Percentiles rank a stretch among this genome's conserved stretches.
Evolutionary conservation across 2,329 filamentous ascomycete genomes (phyloP).

Genomic region (Geosmithia putterillii): DNA sequence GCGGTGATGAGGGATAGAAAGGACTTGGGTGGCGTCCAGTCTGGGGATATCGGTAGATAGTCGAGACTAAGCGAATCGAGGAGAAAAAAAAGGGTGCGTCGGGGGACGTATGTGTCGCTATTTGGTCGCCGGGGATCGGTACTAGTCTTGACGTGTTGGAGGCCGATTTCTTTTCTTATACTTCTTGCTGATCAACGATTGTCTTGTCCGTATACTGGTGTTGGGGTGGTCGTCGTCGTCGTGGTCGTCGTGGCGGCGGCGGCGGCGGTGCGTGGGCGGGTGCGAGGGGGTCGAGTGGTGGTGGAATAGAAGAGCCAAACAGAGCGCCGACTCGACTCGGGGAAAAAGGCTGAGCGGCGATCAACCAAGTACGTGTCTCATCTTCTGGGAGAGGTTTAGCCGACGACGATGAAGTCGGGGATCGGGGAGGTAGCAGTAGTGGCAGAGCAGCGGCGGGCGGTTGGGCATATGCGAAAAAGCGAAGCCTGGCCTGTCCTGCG

Average conservation of each 20-base stretch:
- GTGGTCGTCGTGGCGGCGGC: neutral
- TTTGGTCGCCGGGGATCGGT: no score
- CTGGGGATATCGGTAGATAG: no score
- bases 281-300: neutral
- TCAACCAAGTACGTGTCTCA: slow-evolving; percentile 4
- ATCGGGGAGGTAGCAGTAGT: neutral
- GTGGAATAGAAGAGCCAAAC: no score
- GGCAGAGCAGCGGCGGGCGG: neutral
- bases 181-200: no score
- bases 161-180: no score
- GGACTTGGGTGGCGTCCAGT: no score
- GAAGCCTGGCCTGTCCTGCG: slow-evolving; percentile 1
- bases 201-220: no score
- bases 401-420: neutral
- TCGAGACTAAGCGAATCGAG: no score
- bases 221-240: neutral
- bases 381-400: slow-evolving; percentile 1
- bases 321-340: slow-evolving; percentile 1
- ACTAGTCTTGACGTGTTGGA: no score
- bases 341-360: neutral
- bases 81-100: no score
- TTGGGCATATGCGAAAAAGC: slow-evolving; percentile 1
- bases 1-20: no score
- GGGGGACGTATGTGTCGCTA: no score
- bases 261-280: neutral